These are phyloP conservation scores for Cynara cardunculus DNA, from an alignment of 129 eudicot species.

Conservation along the genomic window DNA sequence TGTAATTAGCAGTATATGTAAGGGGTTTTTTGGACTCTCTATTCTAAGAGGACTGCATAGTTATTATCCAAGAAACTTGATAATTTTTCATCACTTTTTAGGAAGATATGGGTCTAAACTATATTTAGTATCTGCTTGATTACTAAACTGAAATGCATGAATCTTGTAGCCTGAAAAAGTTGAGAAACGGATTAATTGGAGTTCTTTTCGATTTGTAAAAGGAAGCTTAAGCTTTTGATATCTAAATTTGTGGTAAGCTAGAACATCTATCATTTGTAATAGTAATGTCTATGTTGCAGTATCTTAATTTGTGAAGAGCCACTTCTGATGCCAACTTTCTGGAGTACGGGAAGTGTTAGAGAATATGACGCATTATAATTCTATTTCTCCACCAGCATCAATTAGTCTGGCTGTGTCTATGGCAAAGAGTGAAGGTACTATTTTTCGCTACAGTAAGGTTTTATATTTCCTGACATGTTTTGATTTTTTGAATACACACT, in stretches of 20 bases:
- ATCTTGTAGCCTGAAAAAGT: neutral
- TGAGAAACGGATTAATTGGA: neutral
- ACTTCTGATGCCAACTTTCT: slow-evolving; percentile 19
- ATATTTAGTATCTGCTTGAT: neutral
- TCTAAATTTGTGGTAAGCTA: neutral
- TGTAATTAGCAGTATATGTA: neutral
- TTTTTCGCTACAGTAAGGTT: slow-evolving; percentile 51
- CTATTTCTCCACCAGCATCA: slow-evolving; percentile 25
- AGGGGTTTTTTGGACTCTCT: neutral
- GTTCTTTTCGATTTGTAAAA: neutral
- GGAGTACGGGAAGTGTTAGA: slow-evolving; percentile 22
- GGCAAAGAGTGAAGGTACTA: slow-evolving; percentile 43
- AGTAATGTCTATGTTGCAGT: slow-evolving; percentile 6
- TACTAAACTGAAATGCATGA: neutral
- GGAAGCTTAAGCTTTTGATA: neutral
- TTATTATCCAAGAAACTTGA: neutral
- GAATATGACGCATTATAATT: slow-evolving; percentile 28
- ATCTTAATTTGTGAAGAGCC: neutral
- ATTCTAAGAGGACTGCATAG: neutral
- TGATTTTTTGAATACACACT: neutral
- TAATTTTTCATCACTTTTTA: neutral
- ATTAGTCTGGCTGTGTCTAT: slow-evolving; percentile 49
- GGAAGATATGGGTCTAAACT: neutral
- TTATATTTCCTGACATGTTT: neutral
- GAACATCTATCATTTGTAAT: neutral